These are phyloP conservation scores for Diaporthe ampelina DNA, from an alignment of 2,329 filamentous ascomycete species.

Conservation along the genomic window DNA sequence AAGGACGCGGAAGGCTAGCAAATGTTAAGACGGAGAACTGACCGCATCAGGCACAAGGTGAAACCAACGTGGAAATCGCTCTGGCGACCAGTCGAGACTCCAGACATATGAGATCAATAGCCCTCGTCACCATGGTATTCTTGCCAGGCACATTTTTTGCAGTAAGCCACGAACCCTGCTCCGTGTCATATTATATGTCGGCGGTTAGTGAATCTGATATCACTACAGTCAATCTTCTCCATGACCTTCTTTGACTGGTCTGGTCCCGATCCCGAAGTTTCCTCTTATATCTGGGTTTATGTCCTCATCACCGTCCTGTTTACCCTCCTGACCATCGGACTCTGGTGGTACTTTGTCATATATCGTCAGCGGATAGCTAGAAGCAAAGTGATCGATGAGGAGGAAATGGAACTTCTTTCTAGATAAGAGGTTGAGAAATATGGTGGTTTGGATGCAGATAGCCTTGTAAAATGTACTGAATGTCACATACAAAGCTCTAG, in stretches of 20 bases:
- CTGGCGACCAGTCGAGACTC: constrained; percentile 48
- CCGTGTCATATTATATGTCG: too few species aligned
- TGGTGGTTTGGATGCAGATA: neutral
- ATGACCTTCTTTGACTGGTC: constrained; percentile 48
- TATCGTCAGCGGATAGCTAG: neutral
- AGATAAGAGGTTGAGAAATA: neutral
- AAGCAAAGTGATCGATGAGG: neutral
- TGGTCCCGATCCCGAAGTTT: constrained; percentile 39
- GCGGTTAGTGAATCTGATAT: neutral
- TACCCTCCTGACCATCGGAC: constrained; percentile 25
- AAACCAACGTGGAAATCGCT: constrained; percentile 50
- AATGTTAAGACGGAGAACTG: neutral
- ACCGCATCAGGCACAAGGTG: constrained; percentile 46
- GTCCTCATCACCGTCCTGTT: constrained; percentile 22
- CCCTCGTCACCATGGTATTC: constrained; percentile 51
- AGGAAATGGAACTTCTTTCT: neutral
- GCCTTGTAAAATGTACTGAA: neutral
- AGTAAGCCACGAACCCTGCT: constrained; percentile 39
- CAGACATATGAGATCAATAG: constrained; percentile 48
- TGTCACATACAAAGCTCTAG: neutral
- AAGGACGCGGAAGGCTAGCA: neutral
- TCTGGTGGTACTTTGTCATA: constrained; percentile 35
- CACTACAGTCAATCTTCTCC: constrained; percentile 46
- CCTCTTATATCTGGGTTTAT: constrained; percentile 46
- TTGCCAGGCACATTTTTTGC: constrained; percentile 50